Evolutionary conservation across 2,329 filamentous ascomycete genomes (phyloP), one percentile per base, ranked within the genome.

Genomic region (Ceratocystis variospora): DNA sequence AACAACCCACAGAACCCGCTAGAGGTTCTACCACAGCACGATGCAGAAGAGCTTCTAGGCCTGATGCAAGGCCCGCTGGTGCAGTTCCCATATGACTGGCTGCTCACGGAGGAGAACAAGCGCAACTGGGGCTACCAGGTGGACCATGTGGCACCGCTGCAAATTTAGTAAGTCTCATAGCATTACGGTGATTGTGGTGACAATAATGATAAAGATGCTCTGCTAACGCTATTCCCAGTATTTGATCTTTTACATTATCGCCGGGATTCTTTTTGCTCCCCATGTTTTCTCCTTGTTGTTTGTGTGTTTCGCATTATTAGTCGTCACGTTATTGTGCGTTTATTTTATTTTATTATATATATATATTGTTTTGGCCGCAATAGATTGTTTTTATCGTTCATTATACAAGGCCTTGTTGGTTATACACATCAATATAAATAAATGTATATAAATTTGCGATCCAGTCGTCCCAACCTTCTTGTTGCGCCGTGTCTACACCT

Each of bases 81-180:
- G 31, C 79, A 90, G 69, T 99, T 95, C 79, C 94, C 94, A 5
- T 96, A 97, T 75, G 90, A 99, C 72, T 99, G 95, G 91, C 83
- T 96, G 65, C 83, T 88, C 71, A 88, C 87, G 66, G 94, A 97
- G 77, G 94, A 97, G 78, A 85, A 87, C 72, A 92, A 90, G 70
- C 90, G 91, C 66, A 96, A 96, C 73, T 99, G 94, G 94, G 83
- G 96, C 69, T 97, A 96, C 77, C 90, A 93, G 73, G 90, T 97
- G 66, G 94, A 99, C 75, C 88, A 95, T 75, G 87, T 99, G 74
- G 95, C 94, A 71, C 94, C 94, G 66, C 80, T 99, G 76, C 91
- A 96, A 77, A 97, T 99, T 72, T 99, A 99, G 89, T 90, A 81
- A 86, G 88, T 59, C 37, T 41, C 2, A 53, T 53, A 8, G 19